These are phyloP conservation scores for Aspergillus awamori DNA, from an alignment of 2,329 filamentous ascomycete genomes.

Conservation along the genomic window DNA sequence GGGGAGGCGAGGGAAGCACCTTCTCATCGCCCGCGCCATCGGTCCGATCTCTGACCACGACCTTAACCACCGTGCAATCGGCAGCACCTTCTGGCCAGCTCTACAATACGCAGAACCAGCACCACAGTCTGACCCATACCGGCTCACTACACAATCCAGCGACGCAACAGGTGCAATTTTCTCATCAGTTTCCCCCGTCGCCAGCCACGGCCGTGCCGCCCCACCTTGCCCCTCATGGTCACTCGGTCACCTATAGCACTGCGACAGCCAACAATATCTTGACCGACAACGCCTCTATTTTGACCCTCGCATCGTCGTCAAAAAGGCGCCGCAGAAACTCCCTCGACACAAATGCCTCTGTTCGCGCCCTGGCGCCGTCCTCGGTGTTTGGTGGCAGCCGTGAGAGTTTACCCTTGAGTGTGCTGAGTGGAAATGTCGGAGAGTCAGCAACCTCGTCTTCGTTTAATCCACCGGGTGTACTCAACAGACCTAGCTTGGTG, in stretches of 20 bases:
- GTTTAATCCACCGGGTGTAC: conserved; percentile 42
- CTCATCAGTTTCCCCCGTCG: conserved; percentile 63
- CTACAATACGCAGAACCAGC: conserved; percentile 38
- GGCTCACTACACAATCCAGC: conserved; percentile 42
- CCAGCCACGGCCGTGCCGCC: conserved; percentile 63
- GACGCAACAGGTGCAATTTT: conserved; percentile 55
- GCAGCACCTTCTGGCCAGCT: conserved; percentile 56
- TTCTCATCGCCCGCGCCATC: conserved; percentile 68
- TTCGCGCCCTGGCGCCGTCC: conserved; percentile 64
- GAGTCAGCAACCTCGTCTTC: conserved; percentile 48
- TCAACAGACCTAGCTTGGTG: conserved; percentile 55
- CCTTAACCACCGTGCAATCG: conserved; percentile 68
- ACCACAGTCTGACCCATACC: conserved; percentile 37
- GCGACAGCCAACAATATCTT: conserved; percentile 67
- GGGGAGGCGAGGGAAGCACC: conserved; percentile 68
- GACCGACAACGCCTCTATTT: conserved; percentile 66
- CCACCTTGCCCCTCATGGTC: conserved; percentile 56
- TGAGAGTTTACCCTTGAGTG: conserved; percentile 65
- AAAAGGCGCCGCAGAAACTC: conserved; percentile 66
- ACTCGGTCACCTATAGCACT: conserved; percentile 60
- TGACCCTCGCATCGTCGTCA: conserved; percentile 66
- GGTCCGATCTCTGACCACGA: conserved; percentile 67
- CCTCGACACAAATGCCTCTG: conserved; percentile 67
- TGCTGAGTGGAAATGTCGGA: conserved; percentile 59
- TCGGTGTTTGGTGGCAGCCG: conserved; percentile 67